Evolutionary conservation across 495 filamentous ascomycete species (phyloP), one percentile per base, ranked within the genome.

Genomic region (Parathielavia appendiculata): DNA sequence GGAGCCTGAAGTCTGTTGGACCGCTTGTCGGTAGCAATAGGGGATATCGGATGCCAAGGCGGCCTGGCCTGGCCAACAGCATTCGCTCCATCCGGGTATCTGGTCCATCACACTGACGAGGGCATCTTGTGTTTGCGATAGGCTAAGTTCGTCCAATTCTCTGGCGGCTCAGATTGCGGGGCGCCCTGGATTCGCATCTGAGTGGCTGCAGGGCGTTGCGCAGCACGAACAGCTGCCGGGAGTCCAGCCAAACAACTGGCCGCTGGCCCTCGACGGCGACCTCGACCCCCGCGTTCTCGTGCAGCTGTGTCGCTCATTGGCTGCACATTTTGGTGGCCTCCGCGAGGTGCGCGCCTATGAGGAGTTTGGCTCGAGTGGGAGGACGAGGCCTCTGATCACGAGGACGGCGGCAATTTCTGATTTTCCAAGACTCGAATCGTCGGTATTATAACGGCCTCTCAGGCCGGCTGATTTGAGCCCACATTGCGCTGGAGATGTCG

Each of bases 11-110:
- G 36, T 22, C 16, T 55, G 41, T 55, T 55, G 53, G 51, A 30
- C 22, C 43, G 53, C 17, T 55, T 46, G 53, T 10, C 23, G 41
- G 46, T n/a, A 4, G 40, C 40, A 45, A 54, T 54, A 54, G 39
- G 51, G 51, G 52, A 46, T 46, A 38, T 39, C 20, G 52, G 6
- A 13, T 45, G 52, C 52, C 52, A 36, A 55, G 52, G 9, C 7
- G 23, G 9, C 1, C 32, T 3, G 13, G 10, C 17, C 44, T 22
- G 53, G 43, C 53, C 53, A 56, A 56, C 53, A 8, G 38, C 16
- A 47, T n/a, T 41, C 53, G 38, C 41, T 20, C 30, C 40, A 22
- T 16, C 39, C 4, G 14, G 2, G 12, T 34, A 17, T 5, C 34
- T 8, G 26, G 30, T 41, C 53, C 53, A 41, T 56, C 53, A 56